Evolutionary conservation across 768 basidiomycete species (phyloP), one percentile per base, ranked within the genome.

Genomic region (Hygrophoropsis aurantiaca): DNA sequence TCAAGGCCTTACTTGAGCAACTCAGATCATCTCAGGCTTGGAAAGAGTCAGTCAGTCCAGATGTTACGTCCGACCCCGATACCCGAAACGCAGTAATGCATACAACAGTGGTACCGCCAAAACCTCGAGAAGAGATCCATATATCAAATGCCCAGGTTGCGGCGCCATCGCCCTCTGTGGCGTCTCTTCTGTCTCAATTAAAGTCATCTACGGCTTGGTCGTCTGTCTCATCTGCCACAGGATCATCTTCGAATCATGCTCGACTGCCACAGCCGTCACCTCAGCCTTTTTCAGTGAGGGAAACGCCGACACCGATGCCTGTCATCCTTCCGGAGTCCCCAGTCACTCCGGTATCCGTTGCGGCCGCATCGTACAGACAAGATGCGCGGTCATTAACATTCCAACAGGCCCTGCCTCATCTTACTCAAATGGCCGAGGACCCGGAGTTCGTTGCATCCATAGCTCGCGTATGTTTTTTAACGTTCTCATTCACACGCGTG

Each of bases 1-100:
- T 93, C 40, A 77, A 80, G 55, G 82, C 86, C 21, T 74, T 92
- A 20, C 75, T 93, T 15, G 85, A 90, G 44, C 79, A 80, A 52
- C 71, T 91, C 11, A 73, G 79, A 42, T 65, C 74, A 3, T 90
- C 89, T 3, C 74, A 80, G 55, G 85, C 81, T 19, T 90, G 85
- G 87, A 78, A 84, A 56, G 73, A 82, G 40, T 58, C 71, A 2
- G 53, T 71, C 13, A 60, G 40, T 40, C 40, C 58, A 34, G 44
- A 26, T 41, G 35, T 33, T 25, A 34, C 48, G 36, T 11, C 53
- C 37, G 44, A 38, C 40, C 36, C 35, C 40, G 40, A 41, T 44
- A 11, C 19, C 34, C 19, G 52, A 46, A 18, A 33, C 32, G 16
- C 43, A 56, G 24, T 30, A 43, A 24, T 8, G 19, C 46, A n/a